A percentile compares a stretch with the other conserved stretches of the same genome.
Evolutionary conservation across 345 rosid genomes (phyloP).

Genomic region (Pseudoturritis turrita): DNA sequence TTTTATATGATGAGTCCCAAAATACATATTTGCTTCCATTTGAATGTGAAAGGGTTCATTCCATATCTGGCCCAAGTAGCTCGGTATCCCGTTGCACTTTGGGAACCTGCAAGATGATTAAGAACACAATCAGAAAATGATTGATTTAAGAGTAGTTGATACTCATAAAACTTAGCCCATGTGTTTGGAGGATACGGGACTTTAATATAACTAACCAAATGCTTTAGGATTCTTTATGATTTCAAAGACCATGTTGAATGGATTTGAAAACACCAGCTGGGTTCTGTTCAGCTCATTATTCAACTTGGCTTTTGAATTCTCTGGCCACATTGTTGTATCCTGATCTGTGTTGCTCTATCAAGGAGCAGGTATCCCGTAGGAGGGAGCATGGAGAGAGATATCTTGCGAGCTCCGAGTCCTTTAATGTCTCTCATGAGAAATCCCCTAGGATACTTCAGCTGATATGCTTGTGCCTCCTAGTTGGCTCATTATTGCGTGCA

Average conservation of each 20-base stretch:
- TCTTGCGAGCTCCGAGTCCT: constrained; percentile 42
- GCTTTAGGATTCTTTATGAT: constrained; percentile 36
- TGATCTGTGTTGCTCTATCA: constrained; percentile 47
- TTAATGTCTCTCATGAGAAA: constrained; percentile 43
- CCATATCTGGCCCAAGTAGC: constrained; percentile 38
- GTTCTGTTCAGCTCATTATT: constrained; percentile 42
- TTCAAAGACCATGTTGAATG: constrained; percentile 34
- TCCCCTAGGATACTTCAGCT: constrained; percentile 17
- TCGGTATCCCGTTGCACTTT: constrained; percentile 42
- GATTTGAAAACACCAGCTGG: constrained; percentile 31
- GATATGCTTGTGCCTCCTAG: neutral
- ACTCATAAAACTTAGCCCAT: neutral
- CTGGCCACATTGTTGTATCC: constrained; percentile 45
- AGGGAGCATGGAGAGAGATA: constrained; percentile 44
- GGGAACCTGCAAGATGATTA: constrained; percentile 38
- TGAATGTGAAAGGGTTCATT: constrained; percentile 35
- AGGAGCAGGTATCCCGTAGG: constrained; percentile 64
- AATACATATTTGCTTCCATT: constrained; percentile 37
- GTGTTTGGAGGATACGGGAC: neutral
- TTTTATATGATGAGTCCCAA: constrained; percentile 48
- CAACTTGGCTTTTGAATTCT: constrained; percentile 39
- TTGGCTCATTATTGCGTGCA: neutral
- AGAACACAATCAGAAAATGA: neutral
- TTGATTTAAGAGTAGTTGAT: neutral
- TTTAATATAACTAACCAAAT: constrained; percentile 45